These are phyloP conservation scores for Fragilariopsis cylindrus DNA, from an alignment of 108 stramenopile species.

Conservation along the genomic window DNA sequence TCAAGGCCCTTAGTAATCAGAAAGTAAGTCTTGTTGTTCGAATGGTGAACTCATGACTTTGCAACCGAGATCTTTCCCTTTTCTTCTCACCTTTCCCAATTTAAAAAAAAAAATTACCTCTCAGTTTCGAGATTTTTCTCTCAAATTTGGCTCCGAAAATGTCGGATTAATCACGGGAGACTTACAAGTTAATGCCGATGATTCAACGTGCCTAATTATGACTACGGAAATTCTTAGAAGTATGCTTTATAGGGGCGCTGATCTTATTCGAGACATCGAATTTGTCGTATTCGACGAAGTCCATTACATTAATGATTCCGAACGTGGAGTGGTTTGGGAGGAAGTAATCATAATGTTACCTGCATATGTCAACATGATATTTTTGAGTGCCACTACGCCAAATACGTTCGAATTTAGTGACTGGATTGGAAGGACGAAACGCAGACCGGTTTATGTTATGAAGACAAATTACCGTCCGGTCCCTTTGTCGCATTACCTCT, in stretches of 20 bases:
- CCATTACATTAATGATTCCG: slow-evolving; percentile 98
- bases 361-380: slow-evolving; percentile 88
- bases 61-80: too few species aligned
- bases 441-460: slow-evolving; percentile 90
- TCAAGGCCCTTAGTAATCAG: slow-evolving; percentile 41
- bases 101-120: slow-evolving; percentile 73
- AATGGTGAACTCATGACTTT: too few species aligned
- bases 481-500: slow-evolving; percentile 91
- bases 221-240: slow-evolving; percentile 93
- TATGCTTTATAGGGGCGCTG: slow-evolving; percentile 99
- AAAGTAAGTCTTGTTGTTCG: neutral
- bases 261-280: slow-evolving; percentile 98
- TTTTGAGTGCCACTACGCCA: slow-evolving; percentile 96
- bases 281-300: slow-evolving; percentile 84
- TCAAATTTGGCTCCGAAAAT: slow-evolving; percentile 74
- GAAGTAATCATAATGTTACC: slow-evolving; percentile 98
- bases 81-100: slow-evolving; percentile 70
- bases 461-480: slow-evolving; percentile 91
- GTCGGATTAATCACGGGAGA: slow-evolving; percentile 99
- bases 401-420: slow-evolving; percentile 96
- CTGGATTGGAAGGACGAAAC: slow-evolving; percentile 94
- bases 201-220: slow-evolving; percentile 93
- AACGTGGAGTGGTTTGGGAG: slow-evolving; percentile 94
- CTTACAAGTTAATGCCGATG: slow-evolving; percentile 95
- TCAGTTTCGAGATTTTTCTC: slow-evolving; percentile 91